These are phyloP conservation scores for Skeletonema grethae DNA, from an alignment of 108 stramenopile genomes.

Conservation along the genomic window DNA sequence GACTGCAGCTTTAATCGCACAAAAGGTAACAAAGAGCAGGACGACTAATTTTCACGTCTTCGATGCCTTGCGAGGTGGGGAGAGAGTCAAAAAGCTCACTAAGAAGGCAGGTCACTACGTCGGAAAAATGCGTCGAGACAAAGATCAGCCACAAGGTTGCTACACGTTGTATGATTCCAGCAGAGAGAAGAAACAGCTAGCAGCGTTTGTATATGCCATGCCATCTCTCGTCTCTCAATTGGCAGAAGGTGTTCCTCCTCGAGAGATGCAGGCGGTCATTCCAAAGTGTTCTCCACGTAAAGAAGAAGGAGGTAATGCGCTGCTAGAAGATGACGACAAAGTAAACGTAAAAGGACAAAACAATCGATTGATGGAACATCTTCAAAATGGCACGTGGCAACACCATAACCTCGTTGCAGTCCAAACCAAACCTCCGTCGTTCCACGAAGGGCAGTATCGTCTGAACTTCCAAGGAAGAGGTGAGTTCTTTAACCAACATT, in stretches of 20 bases:
- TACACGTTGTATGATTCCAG: conserved; percentile 38
- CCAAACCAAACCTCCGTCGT: conserved; percentile 60
- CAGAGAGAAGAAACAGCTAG: conserved; percentile 58
- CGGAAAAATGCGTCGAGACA: conserved; percentile 59
- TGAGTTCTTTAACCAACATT: background rate
- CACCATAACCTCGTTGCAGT: conserved; percentile 32
- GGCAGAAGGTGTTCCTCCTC: conserved; percentile 64
- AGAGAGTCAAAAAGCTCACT: conserved; percentile 47
- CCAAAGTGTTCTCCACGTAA: conserved; percentile 23
- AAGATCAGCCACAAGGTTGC: conserved; percentile 49
- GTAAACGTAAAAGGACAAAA: background rate
- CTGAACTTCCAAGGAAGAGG: conserved; percentile 68
- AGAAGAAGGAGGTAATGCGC: background rate
- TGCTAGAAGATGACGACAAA: too few relatives aligned
- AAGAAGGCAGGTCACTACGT: conserved; percentile 78
- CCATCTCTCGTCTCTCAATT: conserved; percentile 53
- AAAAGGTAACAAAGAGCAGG: conserved; percentile 17
- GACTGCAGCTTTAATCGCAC: conserved; percentile 24
- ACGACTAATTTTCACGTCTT: conserved; percentile 71
- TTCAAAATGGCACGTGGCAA: conserved; percentile 39
- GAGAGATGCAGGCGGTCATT: conserved; percentile 64
- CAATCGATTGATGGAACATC: conserved; percentile 29
- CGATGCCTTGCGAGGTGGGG: conserved; percentile 63
- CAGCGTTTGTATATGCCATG: conserved; percentile 60
- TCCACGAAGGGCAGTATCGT: conserved; percentile 59